Percentiles rank a stretch among this genome's conserved stretches.
These are phyloP conservation scores for Zhuliangozyma blackwelliae DNA, from an alignment of 1,139 yeast genomes.

Conservation along the genomic window DNA sequence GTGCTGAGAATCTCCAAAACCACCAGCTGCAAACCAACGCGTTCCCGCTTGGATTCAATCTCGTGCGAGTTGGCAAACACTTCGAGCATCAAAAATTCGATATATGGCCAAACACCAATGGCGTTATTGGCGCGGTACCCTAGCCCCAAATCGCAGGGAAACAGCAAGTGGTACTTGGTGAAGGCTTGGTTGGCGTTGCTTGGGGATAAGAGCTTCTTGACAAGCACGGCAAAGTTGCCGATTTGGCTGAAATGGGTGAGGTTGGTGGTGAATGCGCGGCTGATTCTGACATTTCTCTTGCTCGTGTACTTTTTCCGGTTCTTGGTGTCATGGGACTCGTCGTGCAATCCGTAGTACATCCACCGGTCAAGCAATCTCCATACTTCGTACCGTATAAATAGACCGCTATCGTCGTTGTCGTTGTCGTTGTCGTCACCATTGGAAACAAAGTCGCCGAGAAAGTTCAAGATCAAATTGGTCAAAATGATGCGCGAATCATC, in stretches of 20 bases:
- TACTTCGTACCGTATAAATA: slow-evolving; percentile 40
- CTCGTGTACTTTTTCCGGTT: slow-evolving; percentile 17
- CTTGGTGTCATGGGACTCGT: slow-evolving; percentile 3
- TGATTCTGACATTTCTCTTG: slow-evolving; percentile 28
- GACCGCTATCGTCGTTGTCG: slow-evolving; percentile 17
- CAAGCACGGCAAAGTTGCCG: slow-evolving; percentile 55
- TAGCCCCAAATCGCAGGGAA: slow-evolving; percentile 62
- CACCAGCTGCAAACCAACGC: slow-evolving; percentile 46
- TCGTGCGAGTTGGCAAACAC: slow-evolving; percentile 48
- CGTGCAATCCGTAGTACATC: slow-evolving; percentile 47
- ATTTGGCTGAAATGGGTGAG: slow-evolving; percentile 50
- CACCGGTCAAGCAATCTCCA: slow-evolving; percentile 78
- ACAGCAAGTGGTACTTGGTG: slow-evolving; percentile 43
- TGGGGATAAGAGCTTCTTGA: slow-evolving; percentile 33
- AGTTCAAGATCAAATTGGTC: slow-evolving; percentile 30
- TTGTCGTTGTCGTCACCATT: slow-evolving; percentile 14
- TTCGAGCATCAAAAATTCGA: slow-evolving; percentile 66
- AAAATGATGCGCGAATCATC: slow-evolving; percentile 36
- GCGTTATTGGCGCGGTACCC: slow-evolving; percentile 47
- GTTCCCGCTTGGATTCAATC: slow-evolving; percentile 30
- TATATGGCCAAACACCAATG: slow-evolving; percentile 75
- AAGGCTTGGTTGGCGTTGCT: slow-evolving; percentile 24
- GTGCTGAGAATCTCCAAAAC: slow-evolving; percentile 49
- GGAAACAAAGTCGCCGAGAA: slow-evolving; percentile 49
- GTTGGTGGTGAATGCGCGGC: slow-evolving; percentile 30